These are phyloP conservation scores for Xylaria scruposa DNA, from an alignment of 495 filamentous ascomycete species.

Conservation along the genomic window DNA sequence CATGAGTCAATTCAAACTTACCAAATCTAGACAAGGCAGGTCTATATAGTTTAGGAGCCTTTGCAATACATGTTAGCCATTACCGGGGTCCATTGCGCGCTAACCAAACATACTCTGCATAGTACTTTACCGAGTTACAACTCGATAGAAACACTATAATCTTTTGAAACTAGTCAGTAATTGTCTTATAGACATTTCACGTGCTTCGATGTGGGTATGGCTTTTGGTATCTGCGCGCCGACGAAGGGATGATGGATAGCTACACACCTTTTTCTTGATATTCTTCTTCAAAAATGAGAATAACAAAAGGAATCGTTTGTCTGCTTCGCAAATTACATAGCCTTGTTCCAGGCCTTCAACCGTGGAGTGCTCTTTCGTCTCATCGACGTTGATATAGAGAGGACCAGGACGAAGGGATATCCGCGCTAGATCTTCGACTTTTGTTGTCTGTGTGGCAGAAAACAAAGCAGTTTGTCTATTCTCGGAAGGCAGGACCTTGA, in stretches of 20 bases:
- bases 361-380: conserved; percentile 74
- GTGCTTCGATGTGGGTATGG: not conserved
- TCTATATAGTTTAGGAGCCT: conserved; percentile 90
- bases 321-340: conserved; percentile 90
- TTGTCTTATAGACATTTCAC: not conserved
- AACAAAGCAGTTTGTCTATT: conserved; percentile 96
- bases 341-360: conserved; percentile 95
- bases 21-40: conserved; percentile 66
- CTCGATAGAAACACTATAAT: conserved; percentile 96
- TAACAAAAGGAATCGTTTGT: conserved; percentile 90
- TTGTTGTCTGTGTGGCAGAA: conserved; percentile 97
- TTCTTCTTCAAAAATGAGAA: conserved; percentile 96
- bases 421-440: conserved; percentile 93
- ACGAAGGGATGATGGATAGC: not conserved
- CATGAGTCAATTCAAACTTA: conserved; percentile 5
- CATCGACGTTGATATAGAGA: conserved; percentile 68
- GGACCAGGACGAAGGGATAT: conserved; percentile 93
- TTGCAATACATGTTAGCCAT: conserved; percentile 4
- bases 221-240: not conserved
- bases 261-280: conserved; percentile 71
- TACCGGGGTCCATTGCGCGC: too few species aligned
- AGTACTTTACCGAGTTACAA: conserved; percentile 93
- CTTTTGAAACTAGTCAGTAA: conserved; percentile 43
- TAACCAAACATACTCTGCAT: conserved; percentile 66
- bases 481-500: conserved; percentile 90